A percentile compares a stretch with the other conserved stretches of the same genome.
phyloP scores from a whole-genome alignment of 768 basidiomycete species.

The Suillus subaureus region DNA sequence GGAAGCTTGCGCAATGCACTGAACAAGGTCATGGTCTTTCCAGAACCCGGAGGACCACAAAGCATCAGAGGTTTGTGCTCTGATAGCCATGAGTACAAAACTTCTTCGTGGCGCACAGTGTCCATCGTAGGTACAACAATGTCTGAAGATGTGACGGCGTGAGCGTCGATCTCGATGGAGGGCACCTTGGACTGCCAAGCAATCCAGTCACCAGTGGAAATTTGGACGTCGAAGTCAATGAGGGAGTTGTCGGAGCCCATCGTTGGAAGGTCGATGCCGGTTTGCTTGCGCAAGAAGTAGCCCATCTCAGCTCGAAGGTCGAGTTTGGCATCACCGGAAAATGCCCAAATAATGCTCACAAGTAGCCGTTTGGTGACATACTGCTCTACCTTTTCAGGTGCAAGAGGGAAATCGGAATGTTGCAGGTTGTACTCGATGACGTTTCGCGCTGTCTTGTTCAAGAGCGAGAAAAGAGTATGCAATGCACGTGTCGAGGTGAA shows the following conservation, averaged over 20 bases:
- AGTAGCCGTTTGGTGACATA: constrained; percentile 90
- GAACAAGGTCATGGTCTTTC: constrained; percentile 99
- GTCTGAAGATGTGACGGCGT: constrained; percentile 93
- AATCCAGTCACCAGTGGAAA: constrained; percentile 83
- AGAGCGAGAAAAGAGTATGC: constrained; percentile 93
- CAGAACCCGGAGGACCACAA: constrained; percentile 99
- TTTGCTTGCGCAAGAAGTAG: constrained; percentile 80
- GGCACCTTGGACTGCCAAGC: constrained; percentile 93
- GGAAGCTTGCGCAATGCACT: constrained; percentile 96
- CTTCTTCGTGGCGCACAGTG: constrained; percentile 97
- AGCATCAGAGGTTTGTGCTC: constrained; percentile 99
- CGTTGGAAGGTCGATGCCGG: constrained; percentile 87
- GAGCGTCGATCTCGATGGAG: constrained; percentile 94
- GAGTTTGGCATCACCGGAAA: constrained; percentile 94
- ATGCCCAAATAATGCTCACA: constrained; percentile 96
- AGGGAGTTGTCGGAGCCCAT: constrained; percentile 77
- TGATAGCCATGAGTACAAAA: constrained; percentile 97
- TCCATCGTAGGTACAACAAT: constrained; percentile 98
- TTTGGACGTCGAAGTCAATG: constrained; percentile 94
- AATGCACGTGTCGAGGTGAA: constrained; percentile 91
- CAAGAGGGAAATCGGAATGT: constrained; percentile 92
- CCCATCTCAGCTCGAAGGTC: constrained; percentile 90
- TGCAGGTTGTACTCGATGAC: constrained; percentile 93
- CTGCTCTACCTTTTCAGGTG: constrained; percentile 82
- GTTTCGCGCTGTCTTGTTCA: constrained; percentile 95